Base-by-base conservation (phyloP, 768 basidiomycete species). In the Lentinula sp. region DNA sequence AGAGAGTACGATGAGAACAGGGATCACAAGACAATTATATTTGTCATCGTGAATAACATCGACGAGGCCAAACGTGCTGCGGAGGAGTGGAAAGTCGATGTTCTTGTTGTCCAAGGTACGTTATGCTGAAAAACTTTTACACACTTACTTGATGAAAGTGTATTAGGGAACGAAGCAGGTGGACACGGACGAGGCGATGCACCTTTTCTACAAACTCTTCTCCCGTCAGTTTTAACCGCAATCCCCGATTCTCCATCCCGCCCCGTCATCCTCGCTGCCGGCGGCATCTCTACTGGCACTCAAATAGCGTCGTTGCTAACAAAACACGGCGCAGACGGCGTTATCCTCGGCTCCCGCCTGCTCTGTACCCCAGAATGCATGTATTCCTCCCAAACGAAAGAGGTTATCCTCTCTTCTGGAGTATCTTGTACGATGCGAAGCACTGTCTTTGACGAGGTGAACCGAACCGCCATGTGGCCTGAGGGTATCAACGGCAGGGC, bases 21-120 rank as follows among this genome's bases (percentile, higher is more conserved):
- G 48, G 66, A 69, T 1, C 74, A 76, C 46, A 76, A 68, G 65
- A 86, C 84, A 0, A 70, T 78, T 37, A 68, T 90, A 42, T 85
- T 85, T 61, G 73, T 82, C 6, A 77, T 76, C 59, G 75, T 85
- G 5, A 70, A 73, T 48, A 76, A 77, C 5, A 74, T 77, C 4
- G 69, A 76, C 48, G 76, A 80, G 54, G 85, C 83, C 2, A 67
- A 76, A 18, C 59, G 69, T 37, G 84, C 83, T 7, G 65, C 68
- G 32, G 69, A 76, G 15, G 69, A 76, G 4, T 83, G 78, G 77
- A 77, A 77, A 52, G 81, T 78, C 0, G 88, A 90, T 66, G 80
- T 83, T 1, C 62, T 90, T 35, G 84, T 90, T 4, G 83, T 79
- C 0, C 88, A 90, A 79, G 87, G 88, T 84, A 65, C 39, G 66